A percentile compares a stretch with the other conserved stretches of the same genome.
These are phyloP conservation scores for Yarrowia phangngaensis DNA, from an alignment of 805 yeast genomes.

Conservation along the genomic window DNA sequence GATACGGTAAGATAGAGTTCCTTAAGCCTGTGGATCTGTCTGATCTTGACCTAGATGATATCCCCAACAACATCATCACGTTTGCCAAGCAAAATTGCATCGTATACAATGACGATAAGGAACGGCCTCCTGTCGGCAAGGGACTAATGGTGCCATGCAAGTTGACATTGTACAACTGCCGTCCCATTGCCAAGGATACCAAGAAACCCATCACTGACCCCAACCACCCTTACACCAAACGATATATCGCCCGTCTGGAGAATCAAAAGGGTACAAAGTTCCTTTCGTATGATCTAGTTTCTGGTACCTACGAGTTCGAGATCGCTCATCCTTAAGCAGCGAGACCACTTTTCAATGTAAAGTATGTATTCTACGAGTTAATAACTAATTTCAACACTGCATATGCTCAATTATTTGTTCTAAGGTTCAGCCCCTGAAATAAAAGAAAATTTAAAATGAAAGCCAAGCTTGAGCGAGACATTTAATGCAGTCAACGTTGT, in stretches of 20 bases:
- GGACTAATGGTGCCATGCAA: constrained; percentile 77
- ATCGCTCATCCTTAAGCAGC: constrained; percentile 27
- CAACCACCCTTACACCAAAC: constrained; percentile 62
- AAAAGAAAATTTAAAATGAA: too few species aligned
- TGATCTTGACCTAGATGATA: constrained; percentile 48
- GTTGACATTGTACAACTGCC: constrained; percentile 73
- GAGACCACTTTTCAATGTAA: neutral
- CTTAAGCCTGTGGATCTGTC: constrained; percentile 80
- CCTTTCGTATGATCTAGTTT: constrained; percentile 67
- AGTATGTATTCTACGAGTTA: too few species aligned
- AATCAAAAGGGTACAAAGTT: constrained; percentile 57
- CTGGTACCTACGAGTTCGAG: constrained; percentile 46
- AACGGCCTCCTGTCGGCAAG: constrained; percentile 66
- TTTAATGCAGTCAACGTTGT: too few species aligned
- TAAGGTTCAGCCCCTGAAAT: too few species aligned
- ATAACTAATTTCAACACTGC: too few species aligned
- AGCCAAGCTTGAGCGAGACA: too few species aligned
- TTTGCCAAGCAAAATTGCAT: constrained; percentile 59
- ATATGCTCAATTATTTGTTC: too few species aligned
- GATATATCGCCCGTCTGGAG: constrained; percentile 66
- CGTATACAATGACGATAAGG: constrained; percentile 65
- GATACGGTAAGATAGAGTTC: constrained; percentile 74
- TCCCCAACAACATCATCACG: constrained; percentile 61
- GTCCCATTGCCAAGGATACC: constrained; percentile 70
- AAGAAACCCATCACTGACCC: constrained; percentile 73